These are phyloP conservation scores for Aspergillus ochraceoroseus DNA, from an alignment of 2,329 filamentous ascomycete species.

Conservation along the genomic window DNA sequence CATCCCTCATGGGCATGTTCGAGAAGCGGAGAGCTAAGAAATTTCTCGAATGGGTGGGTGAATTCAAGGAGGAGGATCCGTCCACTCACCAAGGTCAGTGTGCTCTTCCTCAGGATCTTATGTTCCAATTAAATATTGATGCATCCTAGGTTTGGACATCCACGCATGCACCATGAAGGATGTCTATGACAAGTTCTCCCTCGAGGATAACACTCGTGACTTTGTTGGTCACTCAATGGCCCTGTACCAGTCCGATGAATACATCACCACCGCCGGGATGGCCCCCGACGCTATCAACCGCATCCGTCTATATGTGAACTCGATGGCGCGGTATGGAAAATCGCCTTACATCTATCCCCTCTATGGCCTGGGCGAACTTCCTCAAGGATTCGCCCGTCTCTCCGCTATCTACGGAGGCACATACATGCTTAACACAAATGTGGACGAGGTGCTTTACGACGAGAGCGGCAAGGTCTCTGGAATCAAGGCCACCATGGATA, in stretches of 20 bases:
- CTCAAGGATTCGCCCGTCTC: conserved; percentile 93
- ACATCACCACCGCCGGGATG: conserved; percentile 66
- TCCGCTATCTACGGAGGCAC: conserved; percentile 98
- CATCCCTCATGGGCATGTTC: conserved; percentile 92
- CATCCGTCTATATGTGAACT: conserved; percentile 95
- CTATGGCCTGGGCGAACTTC: conserved; percentile 93
- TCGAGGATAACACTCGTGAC: conserved; percentile 83
- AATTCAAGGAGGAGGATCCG: conserved; percentile 75
- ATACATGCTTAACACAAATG: conserved; percentile 96
- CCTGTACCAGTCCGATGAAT: conserved; percentile 83
- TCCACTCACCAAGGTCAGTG: conserved; percentile 79
- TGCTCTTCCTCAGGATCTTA: neutral
- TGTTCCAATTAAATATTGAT: conserved; percentile 19
- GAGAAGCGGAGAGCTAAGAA: conserved; percentile 96
- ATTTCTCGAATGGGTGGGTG: conserved; percentile 93
- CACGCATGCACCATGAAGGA: conserved; percentile 84
- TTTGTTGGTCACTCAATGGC: conserved; percentile 99
- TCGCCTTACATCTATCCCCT: conserved; percentile 99
- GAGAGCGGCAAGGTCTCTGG: conserved; percentile 73
- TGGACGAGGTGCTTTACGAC: conserved; percentile 86
- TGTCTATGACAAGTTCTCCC: conserved; percentile 96
- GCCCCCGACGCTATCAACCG: conserved; percentile 84
- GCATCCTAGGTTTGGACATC: conserved; percentile 67
- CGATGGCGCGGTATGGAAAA: conserved; percentile 94
- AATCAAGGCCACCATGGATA: conserved; percentile 95